phyloP scores from a whole-genome alignment of 345 rosid genomes.

The Noccaea bulbosa region DNA sequence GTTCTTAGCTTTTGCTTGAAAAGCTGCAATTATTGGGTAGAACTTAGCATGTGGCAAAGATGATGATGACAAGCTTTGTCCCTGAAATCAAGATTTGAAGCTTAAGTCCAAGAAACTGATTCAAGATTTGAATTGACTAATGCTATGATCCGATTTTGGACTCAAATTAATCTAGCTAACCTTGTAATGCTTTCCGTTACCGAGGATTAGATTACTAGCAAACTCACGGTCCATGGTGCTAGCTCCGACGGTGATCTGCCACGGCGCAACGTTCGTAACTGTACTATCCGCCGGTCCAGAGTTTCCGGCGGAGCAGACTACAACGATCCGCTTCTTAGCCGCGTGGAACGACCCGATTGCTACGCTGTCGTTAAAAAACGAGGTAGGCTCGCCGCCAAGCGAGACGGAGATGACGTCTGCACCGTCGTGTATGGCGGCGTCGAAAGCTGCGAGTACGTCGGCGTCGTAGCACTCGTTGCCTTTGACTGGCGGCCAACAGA shows the following conservation, averaged over 20 bases:
- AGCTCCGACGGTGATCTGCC: conserved; percentile 92
- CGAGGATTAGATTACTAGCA: conserved; percentile 64
- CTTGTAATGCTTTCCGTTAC: conserved; percentile 61
- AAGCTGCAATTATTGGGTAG: conserved; percentile 63
- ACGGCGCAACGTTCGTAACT: conserved; percentile 72
- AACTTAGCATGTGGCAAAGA: conserved; percentile 52
- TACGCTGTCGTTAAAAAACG: conserved; percentile 59
- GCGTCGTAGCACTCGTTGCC: conserved; percentile 70
- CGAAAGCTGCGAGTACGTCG: conserved; percentile 73
- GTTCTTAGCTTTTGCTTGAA: conserved; percentile 57
- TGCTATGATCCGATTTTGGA: background rate
- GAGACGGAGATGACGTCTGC: conserved; percentile 82
- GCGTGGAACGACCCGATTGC: conserved; percentile 91
- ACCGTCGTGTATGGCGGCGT: conserved; percentile 73
- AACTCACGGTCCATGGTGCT: conserved; percentile 89
- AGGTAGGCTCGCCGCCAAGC: conserved; percentile 52
- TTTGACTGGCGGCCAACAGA: conserved; percentile 62
- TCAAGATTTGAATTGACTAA: background rate
- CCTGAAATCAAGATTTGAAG: conserved; percentile 47
- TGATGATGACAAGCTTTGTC: conserved; percentile 66
- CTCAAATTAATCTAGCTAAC: conserved; percentile 41
- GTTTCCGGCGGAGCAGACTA: conserved; percentile 80
- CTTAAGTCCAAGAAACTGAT: background rate
- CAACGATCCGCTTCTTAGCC: conserved; percentile 57
- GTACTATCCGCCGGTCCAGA: conserved; percentile 72